A percentile compares a stretch with the other conserved stretches of the same genome.
These are phyloP conservation scores for Penicillium macrosclerotiorum DNA, from an alignment of 495 filamentous ascomycete genomes.

Conservation along the genomic window DNA sequence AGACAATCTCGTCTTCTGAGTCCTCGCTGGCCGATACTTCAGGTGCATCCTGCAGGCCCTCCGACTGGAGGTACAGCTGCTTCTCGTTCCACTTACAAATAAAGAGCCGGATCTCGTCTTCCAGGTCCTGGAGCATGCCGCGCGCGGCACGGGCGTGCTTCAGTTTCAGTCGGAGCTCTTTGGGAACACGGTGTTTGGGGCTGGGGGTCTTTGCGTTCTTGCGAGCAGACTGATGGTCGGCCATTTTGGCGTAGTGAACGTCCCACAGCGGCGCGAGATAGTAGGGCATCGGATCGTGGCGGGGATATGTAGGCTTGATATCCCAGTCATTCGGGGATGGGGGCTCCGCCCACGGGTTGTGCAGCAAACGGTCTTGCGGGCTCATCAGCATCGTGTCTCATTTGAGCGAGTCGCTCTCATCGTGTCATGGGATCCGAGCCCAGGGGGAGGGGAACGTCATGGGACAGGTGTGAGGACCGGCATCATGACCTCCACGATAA, in stretches of 20 bases:
- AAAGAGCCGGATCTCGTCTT: conserved; percentile 61
- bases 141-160: conserved; percentile 69
- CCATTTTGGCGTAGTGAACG: conserved; percentile 52
- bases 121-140: conserved; percentile 62
- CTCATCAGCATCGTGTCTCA: conserved; percentile 10
- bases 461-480: too few species aligned
- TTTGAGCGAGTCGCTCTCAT: too few species aligned
- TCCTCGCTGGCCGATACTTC: conserved; percentile 54
- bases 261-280: conserved; percentile 89
- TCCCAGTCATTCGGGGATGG: conserved; percentile 80
- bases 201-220: conserved; percentile 37
- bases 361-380: conserved; percentile 73
- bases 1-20: conserved; percentile 90
- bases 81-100: conserved; percentile 58
- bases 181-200: conserved; percentile 47
- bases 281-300: conserved; percentile 74
- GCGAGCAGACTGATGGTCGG: conserved; percentile 34
- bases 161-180: conserved; percentile 56
- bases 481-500: neutral
- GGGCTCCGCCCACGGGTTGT: conserved; percentile 82
- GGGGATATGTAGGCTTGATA: conserved; percentile 72
- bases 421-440: too few species aligned
- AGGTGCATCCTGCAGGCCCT: conserved; percentile 48
- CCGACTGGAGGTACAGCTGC: conserved; percentile 35
- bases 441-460: too few species aligned